These are phyloP conservation scores for Chalciporus piperatus DNA, from an alignment of 768 basidiomycete genomes.

Conservation along the genomic window DNA sequence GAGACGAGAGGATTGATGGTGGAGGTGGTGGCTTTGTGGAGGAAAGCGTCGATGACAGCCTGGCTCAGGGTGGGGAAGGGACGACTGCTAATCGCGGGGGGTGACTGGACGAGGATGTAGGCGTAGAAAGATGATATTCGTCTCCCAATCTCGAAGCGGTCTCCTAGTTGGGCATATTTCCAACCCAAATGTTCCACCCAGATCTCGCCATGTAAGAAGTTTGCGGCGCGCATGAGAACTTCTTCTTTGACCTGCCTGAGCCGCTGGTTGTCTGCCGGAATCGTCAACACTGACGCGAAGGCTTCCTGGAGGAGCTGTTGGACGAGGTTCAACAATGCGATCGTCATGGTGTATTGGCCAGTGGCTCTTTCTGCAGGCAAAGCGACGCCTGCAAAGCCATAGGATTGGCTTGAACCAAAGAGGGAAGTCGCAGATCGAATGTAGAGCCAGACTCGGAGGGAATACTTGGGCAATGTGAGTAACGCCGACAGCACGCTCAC, in stretches of 20 bases:
- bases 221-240: conserved; percentile 72
- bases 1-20: conserved; percentile 80
- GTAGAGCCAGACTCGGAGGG: conserved; percentile 86
- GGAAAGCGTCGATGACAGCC: conserved; percentile 64
- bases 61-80: conserved; percentile 63
- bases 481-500: conserved; percentile 80
- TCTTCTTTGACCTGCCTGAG: conserved; percentile 79
- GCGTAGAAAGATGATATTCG: conserved; percentile 65
- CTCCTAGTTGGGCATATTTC: conserved; percentile 80
- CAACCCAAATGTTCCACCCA: conserved; percentile 86
- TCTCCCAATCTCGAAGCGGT: conserved; percentile 80
- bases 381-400: conserved; percentile 61
- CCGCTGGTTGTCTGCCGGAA: conserved; percentile 54
- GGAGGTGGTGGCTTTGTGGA: conserved; percentile 73
- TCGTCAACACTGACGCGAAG: conserved; percentile 45
- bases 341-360: conserved; percentile 79
- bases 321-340: conserved; percentile 73
- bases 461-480: conserved; percentile 68
- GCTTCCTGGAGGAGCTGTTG: conserved; percentile 76
- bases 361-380: conserved; percentile 67
- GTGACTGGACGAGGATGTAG: conserved; percentile 60
- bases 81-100: conserved; percentile 49
- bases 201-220: conserved; percentile 81
- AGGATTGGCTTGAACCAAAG: conserved; percentile 59
- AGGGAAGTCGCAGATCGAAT: conserved; percentile 75